Conservation (phyloP, 106 monocot genomes). For the Platanthera zijinensis region DNA sequence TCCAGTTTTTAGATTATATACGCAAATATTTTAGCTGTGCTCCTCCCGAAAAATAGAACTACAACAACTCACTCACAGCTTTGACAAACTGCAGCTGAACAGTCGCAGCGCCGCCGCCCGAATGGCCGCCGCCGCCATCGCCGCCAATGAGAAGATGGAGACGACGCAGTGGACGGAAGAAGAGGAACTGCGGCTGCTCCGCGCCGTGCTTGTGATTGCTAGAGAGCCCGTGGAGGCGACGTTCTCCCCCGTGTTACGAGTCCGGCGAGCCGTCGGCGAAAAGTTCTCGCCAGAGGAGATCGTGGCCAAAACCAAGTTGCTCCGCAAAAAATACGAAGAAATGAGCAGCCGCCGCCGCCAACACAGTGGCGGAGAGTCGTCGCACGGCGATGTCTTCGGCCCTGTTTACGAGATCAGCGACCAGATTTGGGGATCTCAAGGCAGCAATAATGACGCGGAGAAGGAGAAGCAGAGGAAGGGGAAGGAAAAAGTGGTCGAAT, state of each 20-base stretch:
- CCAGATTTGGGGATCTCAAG: neutral
- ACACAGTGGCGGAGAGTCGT: neutral
- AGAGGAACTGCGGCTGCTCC: neutral
- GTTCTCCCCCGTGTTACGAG: neutral
- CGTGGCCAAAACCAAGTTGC: neutral
- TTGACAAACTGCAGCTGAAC: neutral
- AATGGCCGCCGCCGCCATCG: neutral
- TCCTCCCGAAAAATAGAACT: too few relatives aligned
- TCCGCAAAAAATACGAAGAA: neutral
- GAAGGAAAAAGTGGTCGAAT: neutral
- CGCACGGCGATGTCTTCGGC: neutral
- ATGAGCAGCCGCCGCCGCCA: neutral
- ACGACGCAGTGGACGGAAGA: neutral
- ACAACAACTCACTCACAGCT: too few relatives aligned
- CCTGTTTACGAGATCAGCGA: neutral
- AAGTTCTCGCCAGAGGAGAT: neutral
- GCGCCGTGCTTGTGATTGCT: neutral
- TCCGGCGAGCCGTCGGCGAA: neutral
- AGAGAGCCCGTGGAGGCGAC: constrained; percentile 2
- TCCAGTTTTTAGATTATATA: too few relatives aligned
- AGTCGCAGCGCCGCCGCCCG: neutral
- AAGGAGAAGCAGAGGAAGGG: neutral
- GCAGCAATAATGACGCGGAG: neutral
- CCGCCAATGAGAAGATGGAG: neutral
- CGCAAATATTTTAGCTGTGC: too few relatives aligned